Evolutionary conservation across 2,329 filamentous ascomycete species (phyloP).

Genomic region (Pseudogymnoascus sp.): DNA sequence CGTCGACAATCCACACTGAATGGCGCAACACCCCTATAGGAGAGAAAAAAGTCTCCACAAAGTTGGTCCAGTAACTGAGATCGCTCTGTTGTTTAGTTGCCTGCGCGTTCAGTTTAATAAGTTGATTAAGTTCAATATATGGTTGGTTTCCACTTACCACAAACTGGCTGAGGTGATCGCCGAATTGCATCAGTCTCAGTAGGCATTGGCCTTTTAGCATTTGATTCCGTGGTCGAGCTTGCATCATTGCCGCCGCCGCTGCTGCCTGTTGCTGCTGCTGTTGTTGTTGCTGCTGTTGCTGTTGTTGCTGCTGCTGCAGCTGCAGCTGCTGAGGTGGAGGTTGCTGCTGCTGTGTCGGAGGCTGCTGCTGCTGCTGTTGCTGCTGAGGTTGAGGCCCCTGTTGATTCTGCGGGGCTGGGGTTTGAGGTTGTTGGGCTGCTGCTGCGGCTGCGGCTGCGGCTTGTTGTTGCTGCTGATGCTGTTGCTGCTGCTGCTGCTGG

Average conservation of each 20-base stretch:
- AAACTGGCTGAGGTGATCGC: slow-evolving; percentile 54
- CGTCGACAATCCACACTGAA: slow-evolving; percentile 53
- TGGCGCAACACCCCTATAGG: slow-evolving; percentile 69
- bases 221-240: slow-evolving; percentile 28
- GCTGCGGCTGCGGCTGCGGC: slow-evolving; percentile 16
- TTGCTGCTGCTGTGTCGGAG: slow-evolving; percentile 35
- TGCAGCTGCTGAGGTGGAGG: slow-evolving; percentile 28
- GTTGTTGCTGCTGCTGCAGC: slow-evolving; percentile 20
- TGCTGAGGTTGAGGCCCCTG: slow-evolving; percentile 39
- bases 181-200: slow-evolving; percentile 54
- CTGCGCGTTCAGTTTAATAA: slow-evolving; percentile 30
- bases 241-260: slow-evolving; percentile 29
- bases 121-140: slow-evolving; percentile 20
- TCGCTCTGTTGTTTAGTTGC: slow-evolving; percentile 57
- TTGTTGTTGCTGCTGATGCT: slow-evolving; percentile 22
- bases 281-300: slow-evolving; percentile 33
- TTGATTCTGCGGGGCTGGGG: slow-evolving; percentile 31
- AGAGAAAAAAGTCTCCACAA: slow-evolving; percentile 78
- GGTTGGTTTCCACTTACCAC: slow-evolving; percentile 36
- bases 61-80: slow-evolving; percentile 68
- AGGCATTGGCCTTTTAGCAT: slow-evolving; percentile 48
- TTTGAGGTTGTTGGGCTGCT: slow-evolving; percentile 24
- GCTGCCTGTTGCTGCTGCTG: slow-evolving; percentile 28
- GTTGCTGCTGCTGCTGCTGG: slow-evolving; percentile 30
- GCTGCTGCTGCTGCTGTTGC: slow-evolving; percentile 31